Evolutionary conservation across 2,329 filamentous ascomycete species (phyloP).

Genomic region (Fusarium sp.): DNA sequence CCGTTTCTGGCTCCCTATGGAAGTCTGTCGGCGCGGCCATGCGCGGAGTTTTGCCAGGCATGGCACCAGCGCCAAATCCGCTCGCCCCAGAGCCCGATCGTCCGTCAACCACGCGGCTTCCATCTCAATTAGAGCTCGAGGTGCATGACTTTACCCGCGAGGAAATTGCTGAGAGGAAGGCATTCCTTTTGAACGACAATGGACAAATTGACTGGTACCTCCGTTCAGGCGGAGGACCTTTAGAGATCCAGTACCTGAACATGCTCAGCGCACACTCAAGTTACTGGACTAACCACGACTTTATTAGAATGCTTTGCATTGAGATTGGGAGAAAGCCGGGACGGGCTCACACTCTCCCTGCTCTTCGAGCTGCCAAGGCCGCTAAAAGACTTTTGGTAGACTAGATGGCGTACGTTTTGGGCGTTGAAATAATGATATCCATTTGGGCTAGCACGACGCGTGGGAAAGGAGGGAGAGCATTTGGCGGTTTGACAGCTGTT

Average conservation of each 20-base stretch:
- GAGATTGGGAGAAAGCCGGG: constrained; percentile 84
- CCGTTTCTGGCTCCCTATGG: constrained; percentile 71
- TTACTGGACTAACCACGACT: constrained; percentile 89
- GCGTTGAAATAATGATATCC: constrained; percentile 3
- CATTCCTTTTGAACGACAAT: constrained; percentile 91
- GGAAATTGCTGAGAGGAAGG: constrained; percentile 89
- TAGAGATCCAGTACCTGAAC: constrained; percentile 96
- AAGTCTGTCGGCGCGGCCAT: constrained; percentile 70
- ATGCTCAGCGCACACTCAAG: constrained; percentile 96
- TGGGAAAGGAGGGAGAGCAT: not conserved
- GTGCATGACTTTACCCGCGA: constrained; percentile 94
- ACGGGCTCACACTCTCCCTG: constrained; percentile 64
- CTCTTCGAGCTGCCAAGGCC: constrained; percentile 67
- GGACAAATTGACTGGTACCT: constrained; percentile 94
- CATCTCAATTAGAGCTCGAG: constrained; percentile 84
- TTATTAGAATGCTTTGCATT: constrained; percentile 88
- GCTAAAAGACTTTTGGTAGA: constrained; percentile 51
- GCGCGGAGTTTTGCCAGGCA: constrained; percentile 67
- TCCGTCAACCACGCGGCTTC: constrained; percentile 58
- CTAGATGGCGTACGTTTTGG: constrained; percentile 10
- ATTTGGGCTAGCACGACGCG: constrained; percentile 9
- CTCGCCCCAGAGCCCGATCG: constrained; percentile 48
- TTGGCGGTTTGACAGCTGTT: constrained; percentile 4
- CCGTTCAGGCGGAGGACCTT: constrained; percentile 80
- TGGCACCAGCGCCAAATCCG: constrained; percentile 46